phyloP scores from a whole-genome alignment of 257 asterid genomes.

The Lycium ferocissimum region DNA sequence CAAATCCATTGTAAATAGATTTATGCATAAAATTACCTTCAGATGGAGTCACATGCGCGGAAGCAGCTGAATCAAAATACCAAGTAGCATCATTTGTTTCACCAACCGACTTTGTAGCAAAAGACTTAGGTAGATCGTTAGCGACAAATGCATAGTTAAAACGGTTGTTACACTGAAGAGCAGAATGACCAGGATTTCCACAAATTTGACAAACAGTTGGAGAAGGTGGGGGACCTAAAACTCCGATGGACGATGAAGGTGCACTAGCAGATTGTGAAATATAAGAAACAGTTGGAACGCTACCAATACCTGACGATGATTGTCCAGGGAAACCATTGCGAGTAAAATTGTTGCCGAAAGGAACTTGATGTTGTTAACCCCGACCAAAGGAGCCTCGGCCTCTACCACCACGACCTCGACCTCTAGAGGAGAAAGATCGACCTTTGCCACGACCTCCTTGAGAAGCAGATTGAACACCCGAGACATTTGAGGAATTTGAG shows the following conservation, averaged over 20 bases:
- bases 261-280: neutral
- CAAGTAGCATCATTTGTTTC: too few species aligned
- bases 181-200: neutral
- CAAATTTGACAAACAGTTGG: neutral
- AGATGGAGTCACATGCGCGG: too few species aligned
- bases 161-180: neutral
- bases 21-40: too few species aligned
- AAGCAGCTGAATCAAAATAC: too few species aligned
- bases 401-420: neutral
- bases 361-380: neutral
- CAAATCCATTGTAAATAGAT: neutral
- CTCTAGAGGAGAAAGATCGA: neutral
- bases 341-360: neutral
- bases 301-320: neutral
- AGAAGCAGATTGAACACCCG: neutral
- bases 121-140: too few species aligned
- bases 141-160: too few species aligned
- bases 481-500: too few species aligned
- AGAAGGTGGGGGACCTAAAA: neutral
- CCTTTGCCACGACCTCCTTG: neutral
- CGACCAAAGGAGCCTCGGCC: neutral
- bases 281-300: neutral
- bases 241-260: neutral
- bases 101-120: too few species aligned
- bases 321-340: neutral